Evolutionary conservation across 2,329 filamentous ascomycete species (phyloP).

Genomic region (Fusarium verticillioides): DNA sequence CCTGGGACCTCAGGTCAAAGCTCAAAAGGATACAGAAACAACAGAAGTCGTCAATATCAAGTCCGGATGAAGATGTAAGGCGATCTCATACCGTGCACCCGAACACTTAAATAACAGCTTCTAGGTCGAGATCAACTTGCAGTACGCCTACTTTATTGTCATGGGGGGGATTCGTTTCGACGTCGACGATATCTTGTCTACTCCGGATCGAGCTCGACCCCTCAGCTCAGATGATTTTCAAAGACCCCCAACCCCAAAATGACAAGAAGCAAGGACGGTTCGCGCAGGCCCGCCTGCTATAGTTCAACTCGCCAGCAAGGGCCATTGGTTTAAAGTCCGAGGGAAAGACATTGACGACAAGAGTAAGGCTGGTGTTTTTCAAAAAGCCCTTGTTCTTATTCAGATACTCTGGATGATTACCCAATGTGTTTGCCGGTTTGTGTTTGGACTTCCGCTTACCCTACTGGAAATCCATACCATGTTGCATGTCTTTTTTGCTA

Average conservation of each 20-base stretch:
- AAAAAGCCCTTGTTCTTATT: background rate
- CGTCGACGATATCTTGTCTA: background rate
- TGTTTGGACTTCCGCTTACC: background rate
- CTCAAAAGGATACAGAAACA: background rate
- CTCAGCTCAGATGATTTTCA: background rate
- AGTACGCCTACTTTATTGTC: background rate
- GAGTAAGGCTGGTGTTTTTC: background rate
- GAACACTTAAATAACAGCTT: rapidly evolving
- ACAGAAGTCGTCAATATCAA: background rate
- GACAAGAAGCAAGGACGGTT: background rate
- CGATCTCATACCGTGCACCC: rapidly evolving
- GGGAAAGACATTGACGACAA: background rate
- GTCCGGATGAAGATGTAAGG: background rate
- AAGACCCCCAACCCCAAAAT: rapidly evolving
- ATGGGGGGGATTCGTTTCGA: conserved; percentile 7
- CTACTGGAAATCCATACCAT: background rate
- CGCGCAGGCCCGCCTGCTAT: background rate
- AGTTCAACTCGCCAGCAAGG: background rate
- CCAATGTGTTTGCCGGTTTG: background rate
- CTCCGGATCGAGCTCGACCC: background rate
- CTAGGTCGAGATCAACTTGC: background rate
- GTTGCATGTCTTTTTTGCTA: background rate
- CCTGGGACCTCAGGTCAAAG: rapidly evolving
- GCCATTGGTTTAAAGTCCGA: background rate
- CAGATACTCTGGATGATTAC: conserved; percentile 2